Percentiles rank a stretch among this genome's conserved stretches.
These are phyloP conservation scores for Colletotrichum noveboracense DNA, from an alignment of 2,329 filamentous ascomycete species.

Conservation along the genomic window DNA sequence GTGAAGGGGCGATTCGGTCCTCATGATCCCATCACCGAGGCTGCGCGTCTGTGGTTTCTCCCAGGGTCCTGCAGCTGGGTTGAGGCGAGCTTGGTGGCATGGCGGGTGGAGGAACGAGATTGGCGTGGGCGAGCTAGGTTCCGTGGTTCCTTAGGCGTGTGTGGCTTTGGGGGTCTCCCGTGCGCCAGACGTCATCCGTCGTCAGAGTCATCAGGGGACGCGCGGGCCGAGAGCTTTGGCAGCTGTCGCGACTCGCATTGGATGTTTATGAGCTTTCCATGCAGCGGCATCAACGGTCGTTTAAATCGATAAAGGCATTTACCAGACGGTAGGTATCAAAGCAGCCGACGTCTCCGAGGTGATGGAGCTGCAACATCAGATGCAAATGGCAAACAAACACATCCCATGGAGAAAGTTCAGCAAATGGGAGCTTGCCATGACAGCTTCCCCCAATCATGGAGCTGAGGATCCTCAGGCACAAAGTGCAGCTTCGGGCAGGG, in stretches of 20 bases:
- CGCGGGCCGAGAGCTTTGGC: neutral
- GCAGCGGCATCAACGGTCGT: neutral
- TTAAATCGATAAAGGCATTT: neutral
- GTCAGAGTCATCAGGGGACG: neutral
- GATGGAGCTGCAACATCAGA: neutral
- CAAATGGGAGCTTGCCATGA: neutral
- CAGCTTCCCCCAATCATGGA: neutral
- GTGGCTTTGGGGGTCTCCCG: neutral
- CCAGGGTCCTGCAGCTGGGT: neutral
- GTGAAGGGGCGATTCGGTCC: neutral
- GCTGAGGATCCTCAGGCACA: slow-evolving; percentile 1
- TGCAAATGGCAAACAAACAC: neutral
- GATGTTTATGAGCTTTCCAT: neutral
- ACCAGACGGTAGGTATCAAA: neutral
- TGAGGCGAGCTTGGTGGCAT: neutral
- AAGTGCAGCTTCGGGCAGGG: neutral
- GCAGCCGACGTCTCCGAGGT: neutral
- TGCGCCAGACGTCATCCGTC: slow-evolving; percentile 13
- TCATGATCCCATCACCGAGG: neutral
- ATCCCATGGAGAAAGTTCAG: neutral
- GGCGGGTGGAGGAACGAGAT: neutral
- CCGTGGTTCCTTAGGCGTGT: neutral
- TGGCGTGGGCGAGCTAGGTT: neutral
- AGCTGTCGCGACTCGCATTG: neutral
- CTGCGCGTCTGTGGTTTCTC: neutral